A percentile compares a stretch with the other conserved stretches of the same genome.
Conservation (phyloP, 202 grass and related monocot genomes). For the Brachypodium distachyon region DNA sequence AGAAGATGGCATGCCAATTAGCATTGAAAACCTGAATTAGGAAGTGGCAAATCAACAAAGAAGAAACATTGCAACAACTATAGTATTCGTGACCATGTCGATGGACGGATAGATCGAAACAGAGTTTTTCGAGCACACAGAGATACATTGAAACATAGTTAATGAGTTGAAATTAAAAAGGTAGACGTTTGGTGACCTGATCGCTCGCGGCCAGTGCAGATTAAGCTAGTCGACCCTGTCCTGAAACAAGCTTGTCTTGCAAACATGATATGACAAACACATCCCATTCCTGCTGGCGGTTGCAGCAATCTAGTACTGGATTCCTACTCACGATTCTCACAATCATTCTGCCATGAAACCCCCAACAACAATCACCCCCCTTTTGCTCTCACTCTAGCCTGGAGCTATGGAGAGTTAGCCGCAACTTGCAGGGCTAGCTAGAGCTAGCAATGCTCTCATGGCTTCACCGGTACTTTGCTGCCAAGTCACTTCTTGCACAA, state of each 20-base stretch:
- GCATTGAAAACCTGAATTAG: too few species aligned
- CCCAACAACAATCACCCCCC: neutral
- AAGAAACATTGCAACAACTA: too few species aligned
- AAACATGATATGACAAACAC: neutral
- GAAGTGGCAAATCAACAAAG: too few species aligned
- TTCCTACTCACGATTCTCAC: neutral
- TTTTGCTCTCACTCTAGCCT: neutral
- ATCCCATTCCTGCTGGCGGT: neutral
- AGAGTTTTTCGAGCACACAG: too few species aligned
- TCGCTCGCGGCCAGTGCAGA: neutral
- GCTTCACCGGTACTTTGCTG: conserved; percentile 33
- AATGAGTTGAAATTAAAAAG: neutral
- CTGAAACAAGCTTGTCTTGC: conserved; percentile 15
- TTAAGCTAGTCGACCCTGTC: neutral
- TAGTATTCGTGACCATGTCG: too few species aligned
- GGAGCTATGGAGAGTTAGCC: neutral
- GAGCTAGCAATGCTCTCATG: conserved; percentile 16
- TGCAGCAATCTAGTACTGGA: conserved; percentile 25
- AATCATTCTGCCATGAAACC: conserved; percentile 25
- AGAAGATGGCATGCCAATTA: too few species aligned
- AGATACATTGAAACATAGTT: too few species aligned
- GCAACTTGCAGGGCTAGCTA: neutral
- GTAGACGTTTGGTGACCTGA: neutral
- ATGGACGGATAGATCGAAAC: too few species aligned
- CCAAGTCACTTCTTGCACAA: conserved; percentile 44